Evolutionary conservation across 192 early-diverging fungal species (phyloP).

Genomic region (Rhizophagus sp.): DNA sequence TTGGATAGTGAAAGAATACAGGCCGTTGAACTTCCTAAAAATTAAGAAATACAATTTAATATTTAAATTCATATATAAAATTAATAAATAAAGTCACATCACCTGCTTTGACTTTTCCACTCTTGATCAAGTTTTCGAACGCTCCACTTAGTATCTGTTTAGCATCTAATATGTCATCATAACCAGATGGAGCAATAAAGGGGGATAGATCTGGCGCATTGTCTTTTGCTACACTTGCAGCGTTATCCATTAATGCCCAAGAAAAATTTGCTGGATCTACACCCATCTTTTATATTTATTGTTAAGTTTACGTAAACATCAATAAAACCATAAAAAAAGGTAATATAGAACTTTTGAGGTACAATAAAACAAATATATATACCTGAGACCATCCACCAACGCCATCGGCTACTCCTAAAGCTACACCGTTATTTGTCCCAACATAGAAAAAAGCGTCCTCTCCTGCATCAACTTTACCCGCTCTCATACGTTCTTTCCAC

Average conservation of each 20-base stretch:
- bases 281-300: conserved; percentile 32
- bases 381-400: conserved; percentile 64
- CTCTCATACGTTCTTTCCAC: conserved; percentile 47
- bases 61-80: background rate
- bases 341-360: background rate
- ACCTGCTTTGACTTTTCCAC: conserved; percentile 57
- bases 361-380: conserved; percentile 3
- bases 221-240: conserved; percentile 49
- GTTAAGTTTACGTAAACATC: background rate
- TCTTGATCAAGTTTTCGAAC: conserved; percentile 47
- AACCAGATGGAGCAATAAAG: background rate
- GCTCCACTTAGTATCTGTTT: conserved; percentile 54
- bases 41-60: background rate
- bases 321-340: conserved; percentile 24
- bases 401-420: conserved; percentile 62
- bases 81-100: conserved; percentile 11
- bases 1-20: conserved; percentile 60
- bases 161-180: conserved; percentile 41
- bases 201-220: conserved; percentile 24
- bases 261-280: conserved; percentile 54
- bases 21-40: conserved; percentile 55
- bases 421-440: conserved; percentile 49
- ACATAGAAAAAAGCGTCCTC: conserved; percentile 65
- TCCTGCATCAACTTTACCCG: conserved; percentile 61
- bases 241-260: conserved; percentile 65